phyloP scores from a whole-genome alignment of 106 monocot species.

The Dioscorea zingiberensis region DNA sequence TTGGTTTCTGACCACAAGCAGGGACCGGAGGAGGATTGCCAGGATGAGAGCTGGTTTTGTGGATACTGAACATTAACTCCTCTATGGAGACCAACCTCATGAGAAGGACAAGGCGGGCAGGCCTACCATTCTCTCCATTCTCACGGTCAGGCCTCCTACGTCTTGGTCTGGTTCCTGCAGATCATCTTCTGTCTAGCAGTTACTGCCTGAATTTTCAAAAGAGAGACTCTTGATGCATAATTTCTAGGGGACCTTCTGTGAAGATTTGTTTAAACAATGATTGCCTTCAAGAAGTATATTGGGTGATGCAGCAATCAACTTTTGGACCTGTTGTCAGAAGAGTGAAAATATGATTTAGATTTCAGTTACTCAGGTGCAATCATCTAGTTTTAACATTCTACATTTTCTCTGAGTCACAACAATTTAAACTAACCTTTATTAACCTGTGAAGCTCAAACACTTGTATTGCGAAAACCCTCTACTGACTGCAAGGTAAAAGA shows the following conservation, averaged over 20 bases:
- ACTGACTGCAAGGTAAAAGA: slow-evolving; percentile 78
- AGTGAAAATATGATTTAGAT: neutral
- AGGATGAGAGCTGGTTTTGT: slow-evolving; percentile 4
- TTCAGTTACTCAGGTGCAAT: too few relatives aligned
- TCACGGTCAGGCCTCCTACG: neutral
- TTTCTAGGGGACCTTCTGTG: slow-evolving; percentile 18
- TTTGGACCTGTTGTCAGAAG: slow-evolving; percentile 69
- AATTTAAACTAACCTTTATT: slow-evolving; percentile 66
- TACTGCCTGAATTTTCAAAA: slow-evolving; percentile 8
- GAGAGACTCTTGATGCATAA: slow-evolving; percentile 8
- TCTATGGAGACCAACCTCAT: slow-evolving; percentile 9
- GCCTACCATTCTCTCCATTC: slow-evolving; percentile 10
- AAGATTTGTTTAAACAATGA: slow-evolving; percentile 21
- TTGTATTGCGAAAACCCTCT: slow-evolving; percentile 90
- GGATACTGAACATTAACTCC: slow-evolving; percentile 9
- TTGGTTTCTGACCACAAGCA: slow-evolving; percentile 25
- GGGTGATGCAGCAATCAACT: slow-evolving; percentile 85
- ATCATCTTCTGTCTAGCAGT: neutral
- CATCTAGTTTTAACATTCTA: too few relatives aligned
- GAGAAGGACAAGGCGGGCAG: slow-evolving; percentile 21
- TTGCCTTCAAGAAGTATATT: slow-evolving; percentile 53
- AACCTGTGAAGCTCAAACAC: slow-evolving; percentile 96
- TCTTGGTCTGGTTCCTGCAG: slow-evolving; percentile 19
- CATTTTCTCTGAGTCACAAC: too few relatives aligned
- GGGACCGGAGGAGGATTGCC: slow-evolving; percentile 11